A percentile compares a stretch with the other conserved stretches of the same genome.
Evolutionary conservation across 306 rosid genomes (phyloP).

Genomic region (Comarum palustre): DNA sequence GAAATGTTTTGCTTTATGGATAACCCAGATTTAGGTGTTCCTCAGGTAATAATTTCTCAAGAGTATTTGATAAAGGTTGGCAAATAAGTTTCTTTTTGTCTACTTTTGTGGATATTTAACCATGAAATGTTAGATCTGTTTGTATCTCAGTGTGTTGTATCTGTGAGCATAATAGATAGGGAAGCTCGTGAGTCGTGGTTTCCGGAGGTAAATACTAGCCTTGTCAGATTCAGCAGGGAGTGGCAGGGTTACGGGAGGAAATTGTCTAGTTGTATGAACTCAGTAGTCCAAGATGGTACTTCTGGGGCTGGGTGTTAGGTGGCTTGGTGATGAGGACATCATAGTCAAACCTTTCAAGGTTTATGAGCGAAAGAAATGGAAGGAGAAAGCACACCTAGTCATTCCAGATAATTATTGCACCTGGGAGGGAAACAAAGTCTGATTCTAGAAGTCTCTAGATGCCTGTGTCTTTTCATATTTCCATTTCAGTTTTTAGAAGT

Average conservation of each 20-base stretch:
- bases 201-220: neutral
- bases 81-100: neutral
- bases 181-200: neutral
- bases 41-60: neutral
- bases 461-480: too few relatives aligned
- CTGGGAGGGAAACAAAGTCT: too few relatives aligned
- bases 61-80: neutral
- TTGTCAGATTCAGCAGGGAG: neutral
- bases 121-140: neutral
- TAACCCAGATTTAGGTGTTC: constrained; percentile 4
- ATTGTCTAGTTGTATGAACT: neutral
- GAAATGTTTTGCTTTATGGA: neutral
- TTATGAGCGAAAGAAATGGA: too few relatives aligned
- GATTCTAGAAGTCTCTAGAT: too few relatives aligned
- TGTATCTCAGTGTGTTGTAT: neutral
- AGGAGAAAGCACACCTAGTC: too few relatives aligned
- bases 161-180: neutral
- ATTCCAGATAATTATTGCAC: too few relatives aligned
- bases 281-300: neutral
- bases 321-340: too few relatives aligned
- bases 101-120: neutral
- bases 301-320: neutral
- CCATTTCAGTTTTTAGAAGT: too few relatives aligned
- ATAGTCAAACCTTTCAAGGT: too few relatives aligned
- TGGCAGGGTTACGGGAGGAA: neutral